These are phyloP conservation scores for Pestalotiopsis sp. DNA, from an alignment of 2,329 filamentous ascomycete genomes.

Conservation along the genomic window DNA sequence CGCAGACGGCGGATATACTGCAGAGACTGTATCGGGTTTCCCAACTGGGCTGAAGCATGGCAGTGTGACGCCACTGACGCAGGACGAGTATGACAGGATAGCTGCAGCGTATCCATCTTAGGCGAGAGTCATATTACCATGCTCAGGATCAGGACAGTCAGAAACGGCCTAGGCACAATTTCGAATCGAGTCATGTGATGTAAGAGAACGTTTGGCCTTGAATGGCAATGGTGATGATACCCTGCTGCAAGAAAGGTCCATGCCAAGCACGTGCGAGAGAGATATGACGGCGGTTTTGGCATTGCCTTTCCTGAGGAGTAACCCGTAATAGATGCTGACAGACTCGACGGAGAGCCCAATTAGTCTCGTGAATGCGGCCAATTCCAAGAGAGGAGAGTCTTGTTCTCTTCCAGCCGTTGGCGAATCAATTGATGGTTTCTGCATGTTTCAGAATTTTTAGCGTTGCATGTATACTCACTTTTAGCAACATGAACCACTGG, in stretches of 20 bases:
- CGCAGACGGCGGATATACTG: constrained; percentile 37
- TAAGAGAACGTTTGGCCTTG: no score
- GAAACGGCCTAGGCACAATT: no score
- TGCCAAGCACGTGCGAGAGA: background rate
- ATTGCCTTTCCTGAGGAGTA: background rate
- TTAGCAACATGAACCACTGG: background rate
- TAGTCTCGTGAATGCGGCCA: background rate
- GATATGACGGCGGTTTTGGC: background rate
- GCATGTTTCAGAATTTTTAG: background rate
- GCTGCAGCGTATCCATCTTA: constrained; percentile 24
- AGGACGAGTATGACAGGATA: constrained; percentile 40
- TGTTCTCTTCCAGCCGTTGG: background rate
- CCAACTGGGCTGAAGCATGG: constrained; percentile 50
- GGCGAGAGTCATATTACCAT: background rate
- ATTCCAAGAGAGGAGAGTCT: background rate
- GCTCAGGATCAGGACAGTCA: no score
- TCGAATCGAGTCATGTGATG: no score
- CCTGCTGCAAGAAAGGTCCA: background rate
- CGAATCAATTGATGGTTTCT: no score
- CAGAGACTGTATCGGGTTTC: constrained; percentile 38
- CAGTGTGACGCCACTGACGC: constrained; percentile 45
- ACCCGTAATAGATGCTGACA: background rate
- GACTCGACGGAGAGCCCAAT: background rate
- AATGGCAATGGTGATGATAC: background rate
- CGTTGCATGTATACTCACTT: background rate